A percentile compares a stretch with the other conserved stretches of the same genome.
Conservation (phyloP, 2,329 filamentous ascomycete genomes). For the Talaromyces marneffei region DNA sequence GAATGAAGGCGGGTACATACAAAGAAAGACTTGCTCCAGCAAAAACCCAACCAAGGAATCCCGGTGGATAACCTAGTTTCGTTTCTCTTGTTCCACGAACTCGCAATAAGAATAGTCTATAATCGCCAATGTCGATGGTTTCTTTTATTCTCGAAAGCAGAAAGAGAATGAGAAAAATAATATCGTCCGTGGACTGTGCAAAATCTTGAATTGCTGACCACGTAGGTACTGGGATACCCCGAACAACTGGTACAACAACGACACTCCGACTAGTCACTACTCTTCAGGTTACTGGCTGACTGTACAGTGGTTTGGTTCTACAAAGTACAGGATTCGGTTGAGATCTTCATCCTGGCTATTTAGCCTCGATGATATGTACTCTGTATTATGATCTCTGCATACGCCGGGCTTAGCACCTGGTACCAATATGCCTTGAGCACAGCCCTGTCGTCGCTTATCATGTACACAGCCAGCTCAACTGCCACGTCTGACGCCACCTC, state of each 20-base stretch:
- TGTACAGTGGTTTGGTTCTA: background rate
- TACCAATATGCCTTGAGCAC: background rate
- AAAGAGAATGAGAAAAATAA: background rate
- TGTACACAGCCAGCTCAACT: background rate
- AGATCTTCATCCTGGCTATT: background rate
- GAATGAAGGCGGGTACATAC: conserved; percentile 12
- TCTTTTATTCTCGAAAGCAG: no score
- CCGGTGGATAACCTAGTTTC: background rate
- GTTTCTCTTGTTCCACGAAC: conserved; percentile 1
- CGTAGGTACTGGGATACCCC: background rate
- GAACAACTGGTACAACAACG: background rate
- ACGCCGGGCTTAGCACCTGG: background rate
- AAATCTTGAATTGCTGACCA: background rate
- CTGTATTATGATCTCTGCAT: background rate
- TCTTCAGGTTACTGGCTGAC: background rate
- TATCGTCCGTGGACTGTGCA: background rate
- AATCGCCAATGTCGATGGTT: background rate
- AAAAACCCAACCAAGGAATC: background rate
- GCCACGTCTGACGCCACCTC: conserved; percentile 2
- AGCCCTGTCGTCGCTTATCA: conserved; percentile 1
- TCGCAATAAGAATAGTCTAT: background rate
- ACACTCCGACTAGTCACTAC: background rate
- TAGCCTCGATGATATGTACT: background rate
- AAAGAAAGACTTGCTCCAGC: background rate
- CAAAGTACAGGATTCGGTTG: background rate